Evolutionary conservation across 805 yeast genomes (phyloP), one percentile per base, ranked within the genome.

Genomic region (Babjeviella inositovora): DNA sequence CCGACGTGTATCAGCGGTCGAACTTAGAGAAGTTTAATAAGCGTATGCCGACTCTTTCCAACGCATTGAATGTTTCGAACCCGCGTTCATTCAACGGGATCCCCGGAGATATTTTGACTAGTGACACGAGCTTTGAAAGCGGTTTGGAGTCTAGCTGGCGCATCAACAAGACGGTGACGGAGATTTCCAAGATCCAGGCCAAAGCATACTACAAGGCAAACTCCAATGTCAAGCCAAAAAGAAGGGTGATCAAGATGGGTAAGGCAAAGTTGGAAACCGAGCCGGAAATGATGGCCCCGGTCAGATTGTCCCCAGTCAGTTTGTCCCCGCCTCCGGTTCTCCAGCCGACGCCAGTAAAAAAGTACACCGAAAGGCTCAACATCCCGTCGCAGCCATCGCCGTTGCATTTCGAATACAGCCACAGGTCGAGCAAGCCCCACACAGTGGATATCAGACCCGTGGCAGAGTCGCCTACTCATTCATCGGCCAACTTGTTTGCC

Each of bases 1-100:
- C 56, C 14, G 68, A 64, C 29, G 60, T 70, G 3, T 57, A 72
- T 11, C 73, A 67, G 34, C 51, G 82, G 29, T 63, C 72, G 13
- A 50, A 54, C 45, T 53, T 48, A 43, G 67, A 42, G 23, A 54
- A 41, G 24, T 41, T 43, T 30, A 52, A 34, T 47, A 59, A 48
- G 43, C 51, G 41, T 33, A 34, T 41, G 8, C 61, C 61, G 5
- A 52, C 40, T 24, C 47, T 55, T 35, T 35, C 46, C 28, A 46
- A 47, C 24, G 43, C 55, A 11, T 38, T 54, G 25, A 47, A 45
- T 14, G 24, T 24, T 15, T 30, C n/a, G 30, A 15, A 11, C 19
- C 6, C 21, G 22, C 13, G 28, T 11, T 13, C 19, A 9, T 13
- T 16, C 13, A 22, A 15, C 7, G 27, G 32, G 17, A 26, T 46